A percentile compares a stretch with the other conserved stretches of the same genome.
These are phyloP conservation scores for Lojkania enalia DNA, from an alignment of 2,329 filamentous ascomycete species.

Conservation along the genomic window DNA sequence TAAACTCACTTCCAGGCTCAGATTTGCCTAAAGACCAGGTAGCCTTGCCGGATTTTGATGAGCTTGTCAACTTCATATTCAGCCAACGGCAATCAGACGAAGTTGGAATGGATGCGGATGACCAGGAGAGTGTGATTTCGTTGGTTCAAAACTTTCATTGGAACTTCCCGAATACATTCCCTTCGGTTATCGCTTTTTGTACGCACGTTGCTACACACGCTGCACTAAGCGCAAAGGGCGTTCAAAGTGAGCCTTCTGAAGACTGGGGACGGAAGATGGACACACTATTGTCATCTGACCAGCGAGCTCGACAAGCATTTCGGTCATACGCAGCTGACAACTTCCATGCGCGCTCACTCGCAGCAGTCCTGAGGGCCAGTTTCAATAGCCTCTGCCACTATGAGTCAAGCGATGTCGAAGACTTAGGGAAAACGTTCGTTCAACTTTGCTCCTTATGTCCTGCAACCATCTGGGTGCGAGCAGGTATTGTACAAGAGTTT, in stretches of 20 bases:
- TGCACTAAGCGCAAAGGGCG: slow-evolving; percentile 53
- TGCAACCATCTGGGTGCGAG: slow-evolving; percentile 46
- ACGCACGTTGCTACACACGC: slow-evolving; percentile 63
- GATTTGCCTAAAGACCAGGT: slow-evolving; percentile 23
- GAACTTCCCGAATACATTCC: slow-evolving; percentile 58
- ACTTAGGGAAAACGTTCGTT: slow-evolving; percentile 55
- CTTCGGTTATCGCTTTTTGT: slow-evolving; percentile 71
- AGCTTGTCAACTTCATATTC: slow-evolving; percentile 52
- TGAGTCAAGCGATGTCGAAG: slow-evolving; percentile 46
- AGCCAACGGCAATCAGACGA: slow-evolving; percentile 38
- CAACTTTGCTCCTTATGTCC: slow-evolving; percentile 60
- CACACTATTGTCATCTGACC: slow-evolving; percentile 70
- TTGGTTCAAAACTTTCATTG: slow-evolving; percentile 37
- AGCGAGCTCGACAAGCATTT: slow-evolving; percentile 64
- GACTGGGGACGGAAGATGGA: slow-evolving; percentile 86
- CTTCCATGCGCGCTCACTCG: slow-evolving; percentile 41
- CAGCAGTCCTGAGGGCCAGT: slow-evolving; percentile 49
- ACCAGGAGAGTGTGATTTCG: slow-evolving; percentile 27
- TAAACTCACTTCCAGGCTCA: slow-evolving; percentile 51
- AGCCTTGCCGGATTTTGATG: slow-evolving; percentile 49
- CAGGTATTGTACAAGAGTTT: slow-evolving; percentile 37
- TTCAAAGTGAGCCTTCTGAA: slow-evolving; percentile 63
- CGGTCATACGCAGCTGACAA: slow-evolving; percentile 51
- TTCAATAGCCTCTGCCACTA: slow-evolving; percentile 51
- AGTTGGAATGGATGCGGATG: slow-evolving; percentile 39